Evolutionary conservation across 805 yeast genomes (phyloP), one percentile per base, ranked within the genome.

Genomic region (Saccharomycopsis fibuligera): DNA sequence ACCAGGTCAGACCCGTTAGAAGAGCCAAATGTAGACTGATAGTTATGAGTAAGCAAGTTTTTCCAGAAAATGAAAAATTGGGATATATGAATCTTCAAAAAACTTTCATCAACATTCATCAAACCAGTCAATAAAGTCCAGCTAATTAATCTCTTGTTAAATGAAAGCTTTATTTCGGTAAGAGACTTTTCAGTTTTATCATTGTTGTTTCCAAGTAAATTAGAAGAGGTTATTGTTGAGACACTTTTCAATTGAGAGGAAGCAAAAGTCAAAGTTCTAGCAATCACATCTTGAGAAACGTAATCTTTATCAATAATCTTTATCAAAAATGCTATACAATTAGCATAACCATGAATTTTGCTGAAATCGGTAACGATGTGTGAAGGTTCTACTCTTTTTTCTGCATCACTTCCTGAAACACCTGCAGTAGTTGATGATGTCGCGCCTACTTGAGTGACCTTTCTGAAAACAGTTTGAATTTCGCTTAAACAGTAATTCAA

Each of bases 51-150:
- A 35, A 80, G 57, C 5, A 81, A 66, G 38, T 75, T 72, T 53
- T 79, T 79, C 90, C 90, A 85, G 49, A 83, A 67, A 8, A 70
- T 61, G 41, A 84, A 62, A 44, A 85, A 68, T 55, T 81, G 87
- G 2, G 79, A 72, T 12, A 74, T 65, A 54, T 81, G 82, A 48
- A 78, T 68, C 44, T 71, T 67, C 33, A 85, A 66, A 48, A 77
- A 75, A 22, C 69, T 65, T 14, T 73, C 72, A 33, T 83, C 84
- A 57, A 77, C 75, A 44, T 79, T 75, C 71, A 84, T 76, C 3
- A 83, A 61, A 2, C 91, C 91, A 51, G 72, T 68, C 21, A 85
- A 58, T 22, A 82, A 57, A 14, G 76, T 70, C 91, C 93, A 85
- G 36, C 86, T 64, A 38, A 75, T 61, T 42, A 75, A 44, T 35